Conservation (phyloP, 306 rosid genomes). For the Hippophae tibetana region DNA sequence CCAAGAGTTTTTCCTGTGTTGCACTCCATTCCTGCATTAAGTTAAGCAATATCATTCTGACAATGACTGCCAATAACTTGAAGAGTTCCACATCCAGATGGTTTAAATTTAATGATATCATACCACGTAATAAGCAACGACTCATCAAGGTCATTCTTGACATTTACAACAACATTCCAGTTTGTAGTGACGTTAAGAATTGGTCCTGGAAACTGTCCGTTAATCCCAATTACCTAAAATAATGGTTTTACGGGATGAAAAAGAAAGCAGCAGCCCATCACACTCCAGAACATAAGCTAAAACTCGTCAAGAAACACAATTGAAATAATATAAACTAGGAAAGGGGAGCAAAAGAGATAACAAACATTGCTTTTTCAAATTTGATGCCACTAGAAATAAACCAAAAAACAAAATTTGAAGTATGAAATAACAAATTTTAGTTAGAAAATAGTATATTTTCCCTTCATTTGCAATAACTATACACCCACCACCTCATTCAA, state of each 20-base stretch:
- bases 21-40: slow-evolving; percentile 73
- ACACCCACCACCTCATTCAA: too few relatives aligned
- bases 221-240: slow-evolving; percentile 75
- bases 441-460: too few relatives aligned
- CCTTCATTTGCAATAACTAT: too few relatives aligned
- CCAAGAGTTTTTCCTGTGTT: slow-evolving; percentile 85
- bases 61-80: not conserved
- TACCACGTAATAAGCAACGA: slow-evolving; percentile 90
- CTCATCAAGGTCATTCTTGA: slow-evolving; percentile 81
- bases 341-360: not conserved
- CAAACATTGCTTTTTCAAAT: too few relatives aligned
- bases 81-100: not conserved
- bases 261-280: slow-evolving; percentile 1
- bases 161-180: slow-evolving; percentile 88
- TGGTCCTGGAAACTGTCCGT: slow-evolving; percentile 76
- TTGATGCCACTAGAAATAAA: too few relatives aligned
- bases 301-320: not conserved
- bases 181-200: slow-evolving; percentile 74
- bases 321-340: not conserved
- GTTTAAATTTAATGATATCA: slow-evolving; percentile 17
- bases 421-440: too few relatives aligned
- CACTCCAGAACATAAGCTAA: not conserved
- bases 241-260: not conserved
- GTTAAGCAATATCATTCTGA: slow-evolving; percentile 29
- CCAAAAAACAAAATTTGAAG: too few relatives aligned